Percentiles rank a stretch among this genome's conserved stretches.
Evolutionary conservation across 495 filamentous ascomycete genomes (phyloP).

Genomic region (Emericellopsis terricola): DNA sequence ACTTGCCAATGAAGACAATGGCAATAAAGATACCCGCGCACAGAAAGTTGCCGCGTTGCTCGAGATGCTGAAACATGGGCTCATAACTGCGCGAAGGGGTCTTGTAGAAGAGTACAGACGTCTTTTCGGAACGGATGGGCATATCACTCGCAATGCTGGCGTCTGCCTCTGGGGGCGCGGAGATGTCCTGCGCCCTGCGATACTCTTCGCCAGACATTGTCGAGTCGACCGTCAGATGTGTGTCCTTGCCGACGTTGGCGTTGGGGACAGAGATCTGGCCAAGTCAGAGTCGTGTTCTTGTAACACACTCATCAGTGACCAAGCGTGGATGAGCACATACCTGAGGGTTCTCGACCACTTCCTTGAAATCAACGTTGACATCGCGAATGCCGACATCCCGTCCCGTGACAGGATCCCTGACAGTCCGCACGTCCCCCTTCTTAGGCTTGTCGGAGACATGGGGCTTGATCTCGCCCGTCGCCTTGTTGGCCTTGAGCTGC

Average conservation of each 20-base stretch:
- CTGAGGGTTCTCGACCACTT: conserved; percentile 47
- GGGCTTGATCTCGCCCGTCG: conserved; percentile 16
- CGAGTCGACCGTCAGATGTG: conserved; percentile 44
- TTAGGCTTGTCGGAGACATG: conserved; percentile 21
- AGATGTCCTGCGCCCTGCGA: conserved; percentile 68
- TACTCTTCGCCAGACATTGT: conserved; percentile 49
- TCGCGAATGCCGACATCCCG: conserved; percentile 79
- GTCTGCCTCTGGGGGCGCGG: conserved; percentile 71
- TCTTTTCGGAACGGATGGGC: conserved; percentile 89
- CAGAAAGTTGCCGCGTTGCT: conserved; percentile 48
- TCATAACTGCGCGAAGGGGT: conserved; percentile 75
- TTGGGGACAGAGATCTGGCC: conserved; percentile 71
- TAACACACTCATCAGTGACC: not conserved
- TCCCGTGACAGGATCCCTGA: conserved; percentile 78
- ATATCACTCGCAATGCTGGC: conserved; percentile 74
- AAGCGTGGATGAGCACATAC: conserved; percentile 19
- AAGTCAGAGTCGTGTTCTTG: not conserved
- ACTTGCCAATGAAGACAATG: conserved; percentile 59
- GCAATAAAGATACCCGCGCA: conserved; percentile 49
- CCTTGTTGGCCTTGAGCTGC: conserved; percentile 18
- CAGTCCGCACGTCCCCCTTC: conserved; percentile 38
- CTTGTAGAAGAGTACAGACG: conserved; percentile 88
- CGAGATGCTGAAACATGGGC: conserved; percentile 63
- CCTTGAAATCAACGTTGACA: conserved; percentile 48
- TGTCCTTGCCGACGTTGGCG: conserved; percentile 61